These are phyloP conservation scores for Exserohilum rostratum DNA, from an alignment of 2,329 filamentous ascomycete species.

Conservation along the genomic window DNA sequence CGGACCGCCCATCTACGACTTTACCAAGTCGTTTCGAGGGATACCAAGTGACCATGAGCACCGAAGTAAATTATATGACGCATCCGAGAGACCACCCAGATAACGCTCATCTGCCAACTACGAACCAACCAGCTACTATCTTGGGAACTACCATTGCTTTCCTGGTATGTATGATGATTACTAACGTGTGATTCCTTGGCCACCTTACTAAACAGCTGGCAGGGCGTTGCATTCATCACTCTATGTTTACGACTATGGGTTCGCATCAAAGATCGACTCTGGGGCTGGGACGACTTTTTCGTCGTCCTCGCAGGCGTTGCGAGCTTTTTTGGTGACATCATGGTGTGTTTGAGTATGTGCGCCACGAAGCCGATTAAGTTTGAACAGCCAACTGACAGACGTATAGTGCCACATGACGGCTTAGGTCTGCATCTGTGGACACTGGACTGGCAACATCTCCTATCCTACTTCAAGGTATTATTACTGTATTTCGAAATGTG, in stretches of 20 bases:
- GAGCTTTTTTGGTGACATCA: constrained; percentile 31
- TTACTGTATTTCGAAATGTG: neutral
- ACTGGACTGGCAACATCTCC: constrained; percentile 16
- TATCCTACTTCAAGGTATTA: constrained; percentile 41
- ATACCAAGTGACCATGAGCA: constrained; percentile 7
- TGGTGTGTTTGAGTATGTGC: constrained; percentile 43
- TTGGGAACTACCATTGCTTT: constrained; percentile 36
- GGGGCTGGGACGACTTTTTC: constrained; percentile 47
- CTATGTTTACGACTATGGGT: constrained; percentile 40
- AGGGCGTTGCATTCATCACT: constrained; percentile 36
- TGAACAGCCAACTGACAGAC: constrained; percentile 5
- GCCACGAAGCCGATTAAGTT: neutral
- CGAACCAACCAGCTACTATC: constrained; percentile 40
- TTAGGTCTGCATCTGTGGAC: constrained; percentile 44
- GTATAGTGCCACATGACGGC: constrained; percentile 40
- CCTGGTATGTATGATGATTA: constrained; percentile 28
- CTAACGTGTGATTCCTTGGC: neutral
- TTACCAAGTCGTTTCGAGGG: neutral
- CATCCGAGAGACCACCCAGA: constrained; percentile 28
- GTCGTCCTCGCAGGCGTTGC: constrained; percentile 37
- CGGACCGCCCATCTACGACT: neutral
- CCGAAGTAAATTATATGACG: neutral
- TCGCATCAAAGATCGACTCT: constrained; percentile 35
- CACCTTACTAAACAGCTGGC: neutral
- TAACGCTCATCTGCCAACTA: constrained; percentile 36